Conservation (phyloP, 202 grass and related monocot species). For the Thinopyrum obtusiflorum region DNA sequence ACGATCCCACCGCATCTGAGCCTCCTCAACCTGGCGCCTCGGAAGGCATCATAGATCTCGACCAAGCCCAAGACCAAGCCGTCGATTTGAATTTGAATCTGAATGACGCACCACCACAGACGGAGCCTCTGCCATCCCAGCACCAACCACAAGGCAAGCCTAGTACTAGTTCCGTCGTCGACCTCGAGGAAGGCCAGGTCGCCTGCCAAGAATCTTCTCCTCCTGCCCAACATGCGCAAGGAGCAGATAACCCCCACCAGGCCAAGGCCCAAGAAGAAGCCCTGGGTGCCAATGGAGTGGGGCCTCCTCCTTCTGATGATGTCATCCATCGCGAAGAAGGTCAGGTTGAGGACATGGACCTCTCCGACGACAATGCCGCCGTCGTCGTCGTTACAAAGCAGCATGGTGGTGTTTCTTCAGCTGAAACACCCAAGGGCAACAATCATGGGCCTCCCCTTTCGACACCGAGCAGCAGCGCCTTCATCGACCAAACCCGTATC, state of each 20-base stretch:
- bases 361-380: constrained; percentile 49
- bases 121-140: constrained; percentile 5
- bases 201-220: constrained; percentile 32
- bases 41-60: background rate
- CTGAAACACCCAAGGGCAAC: constrained; percentile 11
- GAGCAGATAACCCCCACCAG: constrained; percentile 1
- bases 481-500: constrained; percentile 72
- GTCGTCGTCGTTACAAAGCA: constrained; percentile 32
- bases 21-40: no score
- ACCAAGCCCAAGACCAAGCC: background rate
- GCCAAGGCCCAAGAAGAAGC: background rate
- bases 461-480: background rate
- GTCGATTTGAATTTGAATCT: background rate
- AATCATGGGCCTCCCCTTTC: constrained; percentile 15
- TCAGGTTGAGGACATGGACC: constrained; percentile 81
- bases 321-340: constrained; percentile 56
- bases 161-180: background rate
- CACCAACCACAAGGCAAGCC: constrained; percentile 24
- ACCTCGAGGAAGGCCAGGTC: constrained; percentile 56
- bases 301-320: constrained; percentile 8
- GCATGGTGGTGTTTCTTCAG: constrained; percentile 1
- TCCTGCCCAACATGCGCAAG: background rate
- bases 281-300: constrained; percentile 4
- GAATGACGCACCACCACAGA: background rate
- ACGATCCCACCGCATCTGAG: no score